Base-by-base conservation (phyloP, 768 basidiomycete species). In the Auricularia sp. region DNA sequence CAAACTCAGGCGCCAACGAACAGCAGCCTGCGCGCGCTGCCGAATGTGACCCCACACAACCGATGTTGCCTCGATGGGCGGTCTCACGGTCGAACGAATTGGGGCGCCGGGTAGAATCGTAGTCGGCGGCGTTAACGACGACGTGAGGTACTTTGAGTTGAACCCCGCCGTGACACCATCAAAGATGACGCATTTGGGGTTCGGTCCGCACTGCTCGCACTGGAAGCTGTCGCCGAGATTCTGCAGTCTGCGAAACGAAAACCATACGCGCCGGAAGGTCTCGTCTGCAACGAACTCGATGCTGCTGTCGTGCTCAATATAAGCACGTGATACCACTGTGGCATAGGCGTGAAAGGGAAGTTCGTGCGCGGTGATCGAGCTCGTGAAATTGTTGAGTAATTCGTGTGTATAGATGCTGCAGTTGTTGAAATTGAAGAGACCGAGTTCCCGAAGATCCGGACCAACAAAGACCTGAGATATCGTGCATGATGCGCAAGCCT, bases 361-460 rank as follows among this genome's bases (percentile, higher is more conserved):
- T 21, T 65, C 67, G 11, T 67, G 65, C 7, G 68, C 62, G 1
- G 69, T 68, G 51, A 65, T 69, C 1, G 61, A 29, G 37, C 45
- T 67, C 3, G 69, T 70, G 62, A 64, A 70, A 10, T 62, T 47
- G 44, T 70, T 66, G 21, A 70, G 65, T 4, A 70, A 62, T 37
- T 70, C 68, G 24, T 70, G 69, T 1, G 69, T 63, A 65, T 69
- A 70, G 7, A 67, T 54, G 21, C 62, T 45, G 2, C n/a, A 8
- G 42, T 70, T 70, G 62, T 69, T 70, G 65, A 63, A 65, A 44
- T 69, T 70, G 63, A 70, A 66, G 24, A 70, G 34, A 4, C 65
- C 68, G 37, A 62, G 7, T 8, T 37, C 18, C 1, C 64, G 54
- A 3, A 64, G 63, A 44, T 70, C 68, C 11, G 69, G 67, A 5